Evolutionary conservation across 2,329 filamentous ascomycete species (phyloP), one percentile per base, ranked within the genome.

Genomic region (Nemania serpens): DNA sequence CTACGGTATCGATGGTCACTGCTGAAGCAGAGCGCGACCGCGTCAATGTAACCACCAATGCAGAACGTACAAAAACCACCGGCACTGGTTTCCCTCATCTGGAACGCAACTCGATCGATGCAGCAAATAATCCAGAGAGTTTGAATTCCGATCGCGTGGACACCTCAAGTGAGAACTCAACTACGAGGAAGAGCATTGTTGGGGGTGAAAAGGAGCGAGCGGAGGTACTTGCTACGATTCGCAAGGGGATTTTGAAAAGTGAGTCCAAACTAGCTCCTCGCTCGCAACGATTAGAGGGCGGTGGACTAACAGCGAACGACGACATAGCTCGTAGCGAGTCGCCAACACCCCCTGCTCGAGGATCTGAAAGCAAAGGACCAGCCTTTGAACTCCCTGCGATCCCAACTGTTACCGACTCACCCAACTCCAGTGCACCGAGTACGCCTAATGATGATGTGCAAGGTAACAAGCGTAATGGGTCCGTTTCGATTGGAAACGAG

Each of bases 181-280:
- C 80, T 20, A 80, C 88, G 13, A 86, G 93, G 66, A 94, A 91
- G 81, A 98, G 93, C 78, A 96, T 97, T 69, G 84, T 97, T 48
- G 94, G 93, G 41, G 91, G 92, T 29, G 95, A 98, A 67, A 89
- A 83, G 71, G 95, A 98, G 72, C 88, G 94, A 65, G 92, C 93
- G 1, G 94, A 98, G 73, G 90, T 97, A 15, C 84, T 98, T 45
- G 92, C 93, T 18, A 91, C 93, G 6, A 92, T 98, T 49, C 92
- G 92, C 72, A 97, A 97, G 78, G 95, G 95, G 50, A 99, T 99
- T 51, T 77, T 99, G 57, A 99, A 99, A 79, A 91, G 93, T 91
- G 84, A 60, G 51, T 56, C 17, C 12, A 45, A 20, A 13, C 42
- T 54, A 0, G 9, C 11, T 34, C 5, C 6, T 17, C 11, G 13